Base-by-base conservation (phyloP, 2,329 filamentous ascomycete species). In the Trichophyton schoenleinii region DNA sequence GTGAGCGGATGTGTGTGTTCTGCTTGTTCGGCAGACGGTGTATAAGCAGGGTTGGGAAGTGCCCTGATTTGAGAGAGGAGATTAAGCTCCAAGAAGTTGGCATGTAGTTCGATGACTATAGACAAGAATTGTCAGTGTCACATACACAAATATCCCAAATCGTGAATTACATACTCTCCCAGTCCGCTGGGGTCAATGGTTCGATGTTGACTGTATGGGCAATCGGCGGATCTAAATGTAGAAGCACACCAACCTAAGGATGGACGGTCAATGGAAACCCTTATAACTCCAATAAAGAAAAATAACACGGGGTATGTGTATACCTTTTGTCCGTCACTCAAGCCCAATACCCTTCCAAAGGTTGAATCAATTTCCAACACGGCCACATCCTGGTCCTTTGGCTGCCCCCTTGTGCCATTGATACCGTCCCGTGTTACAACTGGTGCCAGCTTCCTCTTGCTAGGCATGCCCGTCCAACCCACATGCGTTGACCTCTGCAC, bases 401-500 rank as follows among this genome's bases (percentile, higher is more conserved):
- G 72, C n/a, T 78, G 79, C 34, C 80, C 80, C 64, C 84, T 79
- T 38, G 77, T 77, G 22, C 82, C 80, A 66, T 78, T 83, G 67
- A 91, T 81, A 0, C 89, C 87, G 70, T 94, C 88, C 66, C 87
- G 84, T 61, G 83, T 81, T 31, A 94, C 84, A 31, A 91, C 81
- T 0, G 89, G 83, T 11, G 86, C 83, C 67, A 88, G 78, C 72
- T 85, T 88, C 70, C 89, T 85, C 80, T 91, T 95, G 79, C 91
- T 96, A 66, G 91, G 88, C 89, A 99, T 95, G 68, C 94, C 94
- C 9, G 94, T 96, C 94, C 94, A 99, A 72, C 94, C 94, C 63
- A 95, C 80, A 72, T 88, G 99, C 68, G 95, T 80, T 57, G 89
- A 95, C 69, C 81, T 83, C 67, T 84, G 83, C 59, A 79, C 72